phyloP scores from a whole-genome alignment of 805 yeast species.

The Sugiyamaella boreocaroliniensis region DNA sequence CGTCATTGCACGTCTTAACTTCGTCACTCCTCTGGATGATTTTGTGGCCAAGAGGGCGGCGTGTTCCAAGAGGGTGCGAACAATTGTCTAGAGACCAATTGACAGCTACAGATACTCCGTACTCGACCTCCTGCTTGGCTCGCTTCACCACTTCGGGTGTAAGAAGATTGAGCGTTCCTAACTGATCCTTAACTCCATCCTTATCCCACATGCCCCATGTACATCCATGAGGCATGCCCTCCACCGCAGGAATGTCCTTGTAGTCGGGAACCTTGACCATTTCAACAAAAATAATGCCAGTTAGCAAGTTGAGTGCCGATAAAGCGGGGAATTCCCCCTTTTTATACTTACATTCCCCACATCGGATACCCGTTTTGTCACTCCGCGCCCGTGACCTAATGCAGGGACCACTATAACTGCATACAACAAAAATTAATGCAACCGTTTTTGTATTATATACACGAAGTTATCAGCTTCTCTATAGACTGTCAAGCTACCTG shows the following conservation, averaged over 20 bases:
- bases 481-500: too few species aligned
- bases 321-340: too few species aligned
- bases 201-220: constrained; percentile 16
- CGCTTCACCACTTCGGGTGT: constrained; percentile 7
- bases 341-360: too few species aligned
- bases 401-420: too few species aligned
- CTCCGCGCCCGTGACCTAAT: too few species aligned
- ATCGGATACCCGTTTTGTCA: too few species aligned
- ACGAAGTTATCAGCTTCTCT: too few species aligned
- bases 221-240: constrained; percentile 15
- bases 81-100: constrained; percentile 13
- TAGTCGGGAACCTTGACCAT: background rate
- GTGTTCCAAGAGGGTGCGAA: constrained; percentile 8
- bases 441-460: too few species aligned
- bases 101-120: constrained; percentile 12
- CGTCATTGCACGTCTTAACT: constrained; percentile 20
- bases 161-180: constrained; percentile 12
- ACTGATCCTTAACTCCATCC: constrained; percentile 11
- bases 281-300: too few species aligned
- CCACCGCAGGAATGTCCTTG: constrained; percentile 8
- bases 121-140: constrained; percentile 9
- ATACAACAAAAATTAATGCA: too few species aligned
- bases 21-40: constrained; percentile 1
- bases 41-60: constrained; percentile 1
- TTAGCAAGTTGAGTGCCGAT: too few species aligned